phyloP scores from a whole-genome alignment of 108 stramenopile genomes.

The Stephanodiscus triporus region DNA sequence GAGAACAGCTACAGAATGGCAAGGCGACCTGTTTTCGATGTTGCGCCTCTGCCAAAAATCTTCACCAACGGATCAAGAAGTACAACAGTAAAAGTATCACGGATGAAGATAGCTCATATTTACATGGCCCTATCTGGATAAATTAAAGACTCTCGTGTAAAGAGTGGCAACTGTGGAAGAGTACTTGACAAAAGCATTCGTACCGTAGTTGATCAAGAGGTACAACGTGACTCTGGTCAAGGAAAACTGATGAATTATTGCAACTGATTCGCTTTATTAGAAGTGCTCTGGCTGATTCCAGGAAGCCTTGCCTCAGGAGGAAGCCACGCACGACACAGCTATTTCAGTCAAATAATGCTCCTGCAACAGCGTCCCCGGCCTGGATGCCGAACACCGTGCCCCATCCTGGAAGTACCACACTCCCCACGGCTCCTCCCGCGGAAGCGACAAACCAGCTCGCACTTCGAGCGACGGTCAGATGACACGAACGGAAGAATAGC shows the following conservation, averaged over 20 bases:
- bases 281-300: neutral
- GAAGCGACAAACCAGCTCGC: conserved; percentile 48
- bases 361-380: conserved; percentile 37
- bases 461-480: conserved; percentile 31
- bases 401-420: conserved; percentile 47
- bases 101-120: too few relatives aligned
- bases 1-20: neutral
- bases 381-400: conserved; percentile 48
- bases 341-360: conserved; percentile 35
- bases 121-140: too few relatives aligned
- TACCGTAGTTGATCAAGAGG: too few relatives aligned
- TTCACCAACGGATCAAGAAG: too few relatives aligned
- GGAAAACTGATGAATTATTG: too few relatives aligned
- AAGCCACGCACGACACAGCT: neutral
- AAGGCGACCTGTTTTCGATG: too few relatives aligned
- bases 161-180: too few relatives aligned
- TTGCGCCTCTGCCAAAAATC: too few relatives aligned
- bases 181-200: too few relatives aligned
- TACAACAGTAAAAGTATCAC: too few relatives aligned
- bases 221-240: too few relatives aligned
- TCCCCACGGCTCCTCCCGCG: conserved; percentile 42
- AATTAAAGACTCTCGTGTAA: too few relatives aligned
- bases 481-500: conserved; percentile 31
- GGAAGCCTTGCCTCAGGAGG: neutral
- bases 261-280: neutral